Base-by-base conservation (phyloP, 805 yeast species). In the Starmerella stellata region DNA sequence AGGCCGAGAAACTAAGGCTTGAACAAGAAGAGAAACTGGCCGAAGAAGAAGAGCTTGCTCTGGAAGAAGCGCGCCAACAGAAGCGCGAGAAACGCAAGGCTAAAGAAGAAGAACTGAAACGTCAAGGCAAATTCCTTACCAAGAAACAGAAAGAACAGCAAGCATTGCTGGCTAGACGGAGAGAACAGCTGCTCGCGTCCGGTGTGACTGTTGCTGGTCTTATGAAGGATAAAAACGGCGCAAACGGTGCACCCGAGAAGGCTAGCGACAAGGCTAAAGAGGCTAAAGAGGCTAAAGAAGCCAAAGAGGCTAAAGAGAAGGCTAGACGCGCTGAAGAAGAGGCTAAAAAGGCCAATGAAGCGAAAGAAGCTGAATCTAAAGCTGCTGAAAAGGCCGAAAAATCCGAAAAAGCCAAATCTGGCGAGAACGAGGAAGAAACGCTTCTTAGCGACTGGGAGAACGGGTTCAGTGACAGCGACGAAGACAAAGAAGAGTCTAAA, bases 71-170 rank as follows among this genome's bases (percentile, higher is more conserved):
- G 38, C 63, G 63, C 37, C 48, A 50, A n/a, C 61, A 61, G 40
- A 87, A 79, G 70, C 81, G 75, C 53, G 98, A 90, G 60, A 79
- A 73, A 57, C 95, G 87, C 53, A 78, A 70, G 61, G 69, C 70
- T 43, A 83, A 78, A 66, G 77, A 72, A 49, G 98, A 90, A 53
- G 87, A 81, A 62, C 72, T 90, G 58, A 81, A 80, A 62, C 90
- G 95, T 27, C 95, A 87, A 62, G 99, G 99, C 54, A 90, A 90
- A 57, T 74, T 76, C 39, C 63, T 90, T 55, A 79, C 95, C 43
- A 90, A 81, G 65, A 87, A 85, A 57, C 98, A 90, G 67, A 82
- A 79, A 62, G 94, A 83, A 60, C 93, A 83, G 57, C 79, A 80
- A 63, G 80, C 75, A 38, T 60, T 75, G 30, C 71, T 75, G 52